Evolutionary conservation across 352 stramenopile genomes (phyloP).

Genomic region (Phytophthora chlamydospora): DNA sequence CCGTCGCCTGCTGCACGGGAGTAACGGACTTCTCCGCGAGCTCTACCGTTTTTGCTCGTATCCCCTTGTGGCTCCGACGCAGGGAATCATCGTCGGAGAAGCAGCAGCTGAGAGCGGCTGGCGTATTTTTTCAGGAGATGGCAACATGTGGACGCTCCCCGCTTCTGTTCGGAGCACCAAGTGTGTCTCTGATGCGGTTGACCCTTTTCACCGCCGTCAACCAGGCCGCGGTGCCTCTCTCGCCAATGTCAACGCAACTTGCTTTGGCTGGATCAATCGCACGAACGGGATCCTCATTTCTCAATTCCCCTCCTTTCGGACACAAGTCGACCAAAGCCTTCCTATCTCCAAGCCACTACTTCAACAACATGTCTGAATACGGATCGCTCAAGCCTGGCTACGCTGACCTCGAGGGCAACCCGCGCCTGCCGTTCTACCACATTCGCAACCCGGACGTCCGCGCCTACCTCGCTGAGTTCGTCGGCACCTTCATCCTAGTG

Average conservation of each 20-base stretch:
- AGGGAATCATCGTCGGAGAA: no score
- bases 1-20: not conserved
- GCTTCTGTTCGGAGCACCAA: constrained; percentile 10
- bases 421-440: constrained; percentile 35
- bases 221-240: constrained; percentile 8
- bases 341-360: constrained; percentile 3
- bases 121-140: constrained; percentile 25
- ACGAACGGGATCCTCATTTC: constrained; percentile 22
- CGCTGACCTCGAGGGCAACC: constrained; percentile 35
- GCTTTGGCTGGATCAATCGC: not conserved
- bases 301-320: constrained; percentile 11
- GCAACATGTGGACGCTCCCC: constrained; percentile 17
- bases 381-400: constrained; percentile 38
- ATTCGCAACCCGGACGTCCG: constrained; percentile 43
- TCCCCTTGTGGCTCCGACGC: constrained; percentile 22
- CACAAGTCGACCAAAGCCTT: not conserved
- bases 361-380: constrained; percentile 42
- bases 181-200: constrained; percentile 16
- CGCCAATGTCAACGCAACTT: not conserved
- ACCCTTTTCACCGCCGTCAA: constrained; percentile 24
- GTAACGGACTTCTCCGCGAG: not conserved
- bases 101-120: constrained; percentile 31
- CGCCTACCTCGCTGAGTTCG: constrained; percentile 63
- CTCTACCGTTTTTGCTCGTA: constrained; percentile 24
- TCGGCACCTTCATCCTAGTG: constrained; percentile 70